Base-by-base conservation (phyloP, 306 rosid species). In the Castanospermum australe region DNA sequence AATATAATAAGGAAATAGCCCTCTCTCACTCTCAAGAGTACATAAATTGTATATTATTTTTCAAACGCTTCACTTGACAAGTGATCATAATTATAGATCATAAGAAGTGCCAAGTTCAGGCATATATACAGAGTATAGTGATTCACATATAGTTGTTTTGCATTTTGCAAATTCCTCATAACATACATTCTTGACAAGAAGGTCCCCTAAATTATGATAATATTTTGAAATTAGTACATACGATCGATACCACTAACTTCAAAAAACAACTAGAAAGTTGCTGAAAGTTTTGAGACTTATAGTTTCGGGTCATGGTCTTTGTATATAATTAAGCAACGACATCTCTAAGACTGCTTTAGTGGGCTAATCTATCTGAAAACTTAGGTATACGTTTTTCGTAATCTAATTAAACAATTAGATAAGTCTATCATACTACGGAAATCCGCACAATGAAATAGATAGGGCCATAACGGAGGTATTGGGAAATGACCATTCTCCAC, bases 401-500 rank as follows among this genome's bases (percentile, higher is more conserved):
- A 48, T 21, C 24, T 8, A n/a, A n/a, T n/a, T n/a, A n/a, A n/a
- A n/a, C n/a, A n/a, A n/a, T n/a, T n/a, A n/a, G 15, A 48, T n/a
- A 71, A 35, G 13, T 21, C 21, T 48, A 48, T 2, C 12, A 10
- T 25, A 25, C 18, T 30, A 56, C 6, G 39, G 33, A 18, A 79
- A 45, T 59, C 20, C 28, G 14, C 36, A 6, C 41, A 66, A 41
- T 66, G 24, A 41, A 41, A 64, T 38, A 38, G n/a, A 20, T 20
- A 64, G n/a, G 5, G 18, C 22, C 55, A 48, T 6, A 15, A 15
- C 5, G 55, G 21, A 71, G 45, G 20, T 50, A 71, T 84, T 79
- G 83, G 63, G 84, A 80, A 79, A 84, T 67, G 84, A 79, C 82
- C 67, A 36, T 60, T 44, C 71, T 38, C 82, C 85, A 62, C 22